A percentile compares a stretch with the other conserved stretches of the same genome.
Conservation (phyloP, 1,139 yeast species). For the Geotrichum macrosporum region DNA sequence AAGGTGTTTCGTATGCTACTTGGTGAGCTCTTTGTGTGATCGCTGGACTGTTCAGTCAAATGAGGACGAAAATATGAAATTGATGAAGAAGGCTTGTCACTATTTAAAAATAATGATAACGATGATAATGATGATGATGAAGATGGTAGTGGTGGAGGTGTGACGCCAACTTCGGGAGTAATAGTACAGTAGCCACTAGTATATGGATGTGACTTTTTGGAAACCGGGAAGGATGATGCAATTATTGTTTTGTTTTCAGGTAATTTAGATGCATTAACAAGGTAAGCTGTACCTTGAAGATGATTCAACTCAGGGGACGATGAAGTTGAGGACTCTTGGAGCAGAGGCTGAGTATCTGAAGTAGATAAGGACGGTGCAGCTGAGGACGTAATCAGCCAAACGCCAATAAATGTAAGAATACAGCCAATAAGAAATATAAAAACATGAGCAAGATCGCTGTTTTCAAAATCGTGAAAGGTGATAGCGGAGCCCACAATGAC, state of each 20-base stretch:
- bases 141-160: no score
- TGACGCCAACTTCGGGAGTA: no score
- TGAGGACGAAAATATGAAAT: background rate
- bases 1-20: background rate
- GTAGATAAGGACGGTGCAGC: slow-evolving; percentile 9
- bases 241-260: background rate
- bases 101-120: background rate
- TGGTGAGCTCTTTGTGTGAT: background rate
- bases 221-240: slow-evolving; percentile 1
- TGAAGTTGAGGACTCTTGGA: no score
- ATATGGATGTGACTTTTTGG: slow-evolving; percentile 5
- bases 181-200: background rate
- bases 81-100: background rate
- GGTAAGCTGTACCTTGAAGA: slow-evolving; percentile 7
- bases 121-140: no score
- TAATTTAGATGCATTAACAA: background rate
- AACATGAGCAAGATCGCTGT: slow-evolving; percentile 28
- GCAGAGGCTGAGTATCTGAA: slow-evolving; percentile 4
- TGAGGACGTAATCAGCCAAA: slow-evolving; percentile 38
- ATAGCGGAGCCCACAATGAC: slow-evolving; percentile 43
- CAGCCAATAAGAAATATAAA: slow-evolving; percentile 38
- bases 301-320: no score
- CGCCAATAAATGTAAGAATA: slow-evolving; percentile 41
- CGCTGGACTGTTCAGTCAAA: background rate
- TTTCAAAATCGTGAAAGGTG: slow-evolving; percentile 41